Evolutionary conservation across 225 moss, liverwort and hornwort genomes (phyloP).

Genomic region (Bryoerythrophyllum caledonicum): DNA sequence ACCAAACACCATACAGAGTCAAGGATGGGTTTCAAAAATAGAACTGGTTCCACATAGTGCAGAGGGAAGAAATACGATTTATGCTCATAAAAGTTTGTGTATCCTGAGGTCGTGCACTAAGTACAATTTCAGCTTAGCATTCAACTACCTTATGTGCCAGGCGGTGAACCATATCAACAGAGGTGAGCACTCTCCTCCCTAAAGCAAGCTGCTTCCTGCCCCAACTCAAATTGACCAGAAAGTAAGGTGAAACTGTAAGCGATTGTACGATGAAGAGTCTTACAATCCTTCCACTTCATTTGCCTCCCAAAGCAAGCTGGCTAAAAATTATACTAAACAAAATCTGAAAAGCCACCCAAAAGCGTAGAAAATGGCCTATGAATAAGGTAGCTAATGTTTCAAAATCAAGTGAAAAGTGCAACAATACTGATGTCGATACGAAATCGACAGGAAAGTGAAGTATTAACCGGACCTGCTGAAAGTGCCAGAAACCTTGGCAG

Average conservation of each 20-base stretch:
- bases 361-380: not conserved
- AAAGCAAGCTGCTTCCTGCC: constrained; percentile 80
- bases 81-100: not conserved
- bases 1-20: too few species aligned
- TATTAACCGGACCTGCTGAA: constrained; percentile 68
- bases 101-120: not conserved
- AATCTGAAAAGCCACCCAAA: not conserved
- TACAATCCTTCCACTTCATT: constrained; percentile 2
- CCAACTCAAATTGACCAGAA: constrained; percentile 7
- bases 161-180: constrained; percentile 70
- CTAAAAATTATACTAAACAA: not conserved
- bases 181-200: constrained; percentile 75
- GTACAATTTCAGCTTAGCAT: constrained; percentile 13
- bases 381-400: not conserved
- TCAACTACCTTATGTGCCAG: constrained; percentile 69
- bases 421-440: not conserved
- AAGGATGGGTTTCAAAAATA: not conserved
- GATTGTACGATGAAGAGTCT: not conserved
- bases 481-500: constrained; percentile 89
- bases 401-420: not conserved
- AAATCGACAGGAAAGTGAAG: constrained; percentile 7
- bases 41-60: constrained; percentile 4
- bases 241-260: not conserved
- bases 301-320: not conserved
- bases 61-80: not conserved